Evolutionary conservation across 2,329 filamentous ascomycete genomes (phyloP).

Genomic region (Knufia fluminis): DNA sequence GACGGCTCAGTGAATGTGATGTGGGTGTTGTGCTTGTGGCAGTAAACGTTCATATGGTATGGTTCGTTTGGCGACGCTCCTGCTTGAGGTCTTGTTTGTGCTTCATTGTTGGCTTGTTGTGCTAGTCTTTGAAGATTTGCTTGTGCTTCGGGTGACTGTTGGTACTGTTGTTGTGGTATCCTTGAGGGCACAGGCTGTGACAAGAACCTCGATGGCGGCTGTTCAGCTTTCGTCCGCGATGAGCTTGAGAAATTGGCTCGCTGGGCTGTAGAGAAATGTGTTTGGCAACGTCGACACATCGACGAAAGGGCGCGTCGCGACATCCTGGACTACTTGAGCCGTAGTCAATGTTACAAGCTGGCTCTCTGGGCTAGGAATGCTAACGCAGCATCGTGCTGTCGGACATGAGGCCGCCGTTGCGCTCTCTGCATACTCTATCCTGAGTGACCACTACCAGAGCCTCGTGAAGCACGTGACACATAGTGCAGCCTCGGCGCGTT

Average conservation of each 20-base stretch:
- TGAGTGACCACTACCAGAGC: background rate
- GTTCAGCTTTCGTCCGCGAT: background rate
- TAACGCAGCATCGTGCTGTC: background rate
- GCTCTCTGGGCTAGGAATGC: background rate
- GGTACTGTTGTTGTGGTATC: background rate
- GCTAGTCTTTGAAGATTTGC: slow-evolving; percentile 5
- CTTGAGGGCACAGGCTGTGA: background rate
- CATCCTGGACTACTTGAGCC: slow-evolving; percentile 10
- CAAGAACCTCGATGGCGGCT: background rate
- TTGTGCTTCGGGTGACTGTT: background rate
- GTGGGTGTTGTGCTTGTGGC: slow-evolving; percentile 90
- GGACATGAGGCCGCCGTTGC: no score
- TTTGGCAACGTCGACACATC: slow-evolving; percentile 19
- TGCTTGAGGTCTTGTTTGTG: slow-evolving; percentile 10
- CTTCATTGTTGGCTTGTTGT: slow-evolving; percentile 13
- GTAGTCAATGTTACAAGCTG: background rate
- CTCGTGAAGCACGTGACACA: background rate
- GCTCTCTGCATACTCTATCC: no score
- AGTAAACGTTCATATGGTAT: slow-evolving; percentile 78
- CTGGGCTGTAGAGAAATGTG: slow-evolving; percentile 8
- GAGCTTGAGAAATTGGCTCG: slow-evolving; percentile 6
- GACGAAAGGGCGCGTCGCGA: slow-evolving; percentile 13
- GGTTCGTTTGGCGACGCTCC: slow-evolving; percentile 41
- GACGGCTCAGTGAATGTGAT: slow-evolving; percentile 80
- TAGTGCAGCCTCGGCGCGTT: background rate